Conservation (phyloP, 1,284 basidiomycete genomes). For the Schizophyllum commune region DNA sequence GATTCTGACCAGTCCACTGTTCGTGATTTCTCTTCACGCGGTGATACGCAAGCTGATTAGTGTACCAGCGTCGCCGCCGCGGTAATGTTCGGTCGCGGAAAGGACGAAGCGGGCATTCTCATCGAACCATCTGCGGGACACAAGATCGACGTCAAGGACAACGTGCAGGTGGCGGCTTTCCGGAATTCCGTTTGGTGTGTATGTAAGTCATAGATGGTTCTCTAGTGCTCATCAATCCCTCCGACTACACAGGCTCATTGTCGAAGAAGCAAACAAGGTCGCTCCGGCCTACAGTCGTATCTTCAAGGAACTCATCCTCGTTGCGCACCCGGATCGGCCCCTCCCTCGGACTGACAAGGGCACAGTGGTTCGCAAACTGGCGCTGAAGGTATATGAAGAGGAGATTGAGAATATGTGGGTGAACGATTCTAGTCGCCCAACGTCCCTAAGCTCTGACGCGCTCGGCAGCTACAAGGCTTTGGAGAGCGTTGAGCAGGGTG, state of each 20-base stretch:
- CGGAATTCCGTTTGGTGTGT: constrained; percentile 29
- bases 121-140: constrained; percentile 24
- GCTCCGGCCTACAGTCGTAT: constrained; percentile 26
- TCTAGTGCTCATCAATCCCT: too few relatives aligned
- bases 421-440: neutral
- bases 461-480: constrained; percentile 26
- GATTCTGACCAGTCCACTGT: constrained; percentile 11
- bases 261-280: constrained; percentile 26
- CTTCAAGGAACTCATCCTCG: constrained; percentile 24
- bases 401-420: constrained; percentile 21
- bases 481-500: constrained; percentile 16
- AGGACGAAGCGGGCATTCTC: constrained; percentile 12
- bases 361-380: constrained; percentile 21
- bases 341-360: constrained; percentile 20
- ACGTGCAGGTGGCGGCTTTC: constrained; percentile 21
- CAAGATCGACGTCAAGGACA: constrained; percentile 22
- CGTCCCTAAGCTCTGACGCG: too few relatives aligned
- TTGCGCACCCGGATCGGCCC: constrained; percentile 17
- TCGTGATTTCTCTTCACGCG: neutral
- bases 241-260: constrained; percentile 13
- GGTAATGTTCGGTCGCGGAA: constrained; percentile 4
- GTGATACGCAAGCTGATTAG: too few relatives aligned
- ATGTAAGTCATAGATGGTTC: too few relatives aligned
- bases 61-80: constrained; percentile 14
- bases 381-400: constrained; percentile 16